Percentiles rank a stretch among this genome's conserved stretches.
phyloP scores from a whole-genome alignment of 805 yeast species.

The Lachancea dasiensis region DNA sequence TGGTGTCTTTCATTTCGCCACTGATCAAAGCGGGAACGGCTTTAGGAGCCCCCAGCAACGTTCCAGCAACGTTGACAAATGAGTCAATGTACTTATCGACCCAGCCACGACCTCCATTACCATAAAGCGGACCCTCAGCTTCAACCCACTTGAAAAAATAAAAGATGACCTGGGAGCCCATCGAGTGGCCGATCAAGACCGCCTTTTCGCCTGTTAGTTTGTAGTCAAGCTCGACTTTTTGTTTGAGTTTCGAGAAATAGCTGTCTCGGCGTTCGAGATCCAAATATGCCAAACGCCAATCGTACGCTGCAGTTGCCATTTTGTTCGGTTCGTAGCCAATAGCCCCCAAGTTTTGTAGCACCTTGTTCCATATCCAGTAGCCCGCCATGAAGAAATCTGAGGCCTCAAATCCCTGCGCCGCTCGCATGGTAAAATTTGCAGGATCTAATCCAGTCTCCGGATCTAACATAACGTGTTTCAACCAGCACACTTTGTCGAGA shows the following conservation, averaged over 20 bases:
- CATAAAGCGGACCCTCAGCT: constrained; percentile 71
- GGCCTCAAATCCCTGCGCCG: constrained; percentile 95
- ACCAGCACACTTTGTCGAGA: constrained; percentile 88
- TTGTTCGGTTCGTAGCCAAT: constrained; percentile 89
- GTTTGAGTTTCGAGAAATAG: constrained; percentile 72
- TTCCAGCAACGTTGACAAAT: constrained; percentile 81
- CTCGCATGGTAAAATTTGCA: constrained; percentile 67
- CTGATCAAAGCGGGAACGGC: constrained; percentile 87
- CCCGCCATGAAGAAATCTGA: constrained; percentile 97
- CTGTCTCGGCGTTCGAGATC: constrained; percentile 85
- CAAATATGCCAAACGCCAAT: constrained; percentile 89
- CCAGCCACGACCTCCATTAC: constrained; percentile 91
- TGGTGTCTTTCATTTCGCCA: constrained; percentile 98
- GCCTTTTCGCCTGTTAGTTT: constrained; percentile 55
- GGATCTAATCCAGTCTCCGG: constrained; percentile 93
- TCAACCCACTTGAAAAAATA: constrained; percentile 96
- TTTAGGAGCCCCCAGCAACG: constrained; percentile 91
- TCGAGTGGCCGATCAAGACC: constrained; percentile 84
- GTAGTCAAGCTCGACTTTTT: constrained; percentile 59
- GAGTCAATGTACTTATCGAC: constrained; percentile 79
- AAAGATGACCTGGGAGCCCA: constrained; percentile 89
- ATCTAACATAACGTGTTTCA: constrained; percentile 84
- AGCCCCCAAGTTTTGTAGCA: constrained; percentile 89
- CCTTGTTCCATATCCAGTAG: constrained; percentile 97
- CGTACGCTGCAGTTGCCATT: constrained; percentile 89